phyloP scores from a whole-genome alignment of 371 early-diverging fungal genomes.

The Mortierella sp. region DNA sequence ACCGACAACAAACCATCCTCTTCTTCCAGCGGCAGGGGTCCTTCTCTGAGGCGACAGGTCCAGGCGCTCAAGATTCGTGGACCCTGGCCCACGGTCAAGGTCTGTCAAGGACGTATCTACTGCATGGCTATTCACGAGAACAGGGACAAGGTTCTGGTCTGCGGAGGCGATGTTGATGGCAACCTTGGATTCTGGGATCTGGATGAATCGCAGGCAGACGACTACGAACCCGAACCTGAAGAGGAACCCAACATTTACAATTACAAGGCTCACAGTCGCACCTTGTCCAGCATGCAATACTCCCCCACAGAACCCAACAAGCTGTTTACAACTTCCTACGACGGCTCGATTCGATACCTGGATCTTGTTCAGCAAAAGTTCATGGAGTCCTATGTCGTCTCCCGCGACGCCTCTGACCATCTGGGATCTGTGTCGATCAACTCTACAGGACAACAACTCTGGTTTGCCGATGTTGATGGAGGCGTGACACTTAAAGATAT shows the following conservation, averaged over 20 bases:
- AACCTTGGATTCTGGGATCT: conserved; percentile 80
- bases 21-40: conserved; percentile 22
- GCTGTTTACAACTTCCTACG: conserved; percentile 75
- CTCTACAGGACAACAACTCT: conserved; percentile 64
- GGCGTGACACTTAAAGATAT: conserved; percentile 69
- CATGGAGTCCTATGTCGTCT: conserved; percentile 62
- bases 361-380: conserved; percentile 73
- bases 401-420: conserved; percentile 42
- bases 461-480: conserved; percentile 77
- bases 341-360: conserved; percentile 72
- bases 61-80: conserved; percentile 37
- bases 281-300: conserved; percentile 70
- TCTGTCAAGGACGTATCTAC: conserved; percentile 71
- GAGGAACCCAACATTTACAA: conserved; percentile 68
- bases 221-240: conserved; percentile 63
- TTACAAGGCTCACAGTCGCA: conserved; percentile 73
- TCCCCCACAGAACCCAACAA: conserved; percentile 65
- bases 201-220: conserved; percentile 53
- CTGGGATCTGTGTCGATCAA: conserved; percentile 64
- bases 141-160: conserved; percentile 67
- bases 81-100: conserved; percentile 70
- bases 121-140: conserved; percentile 77
- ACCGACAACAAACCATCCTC: conserved; percentile 27
- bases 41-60: conserved; percentile 37
- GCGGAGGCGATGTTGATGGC: conserved; percentile 76